A percentile compares a stretch with the other conserved stretches of the same genome.
These are phyloP conservation scores for Exophiala calicioides DNA, from an alignment of 2,329 filamentous ascomycete species.

Conservation along the genomic window DNA sequence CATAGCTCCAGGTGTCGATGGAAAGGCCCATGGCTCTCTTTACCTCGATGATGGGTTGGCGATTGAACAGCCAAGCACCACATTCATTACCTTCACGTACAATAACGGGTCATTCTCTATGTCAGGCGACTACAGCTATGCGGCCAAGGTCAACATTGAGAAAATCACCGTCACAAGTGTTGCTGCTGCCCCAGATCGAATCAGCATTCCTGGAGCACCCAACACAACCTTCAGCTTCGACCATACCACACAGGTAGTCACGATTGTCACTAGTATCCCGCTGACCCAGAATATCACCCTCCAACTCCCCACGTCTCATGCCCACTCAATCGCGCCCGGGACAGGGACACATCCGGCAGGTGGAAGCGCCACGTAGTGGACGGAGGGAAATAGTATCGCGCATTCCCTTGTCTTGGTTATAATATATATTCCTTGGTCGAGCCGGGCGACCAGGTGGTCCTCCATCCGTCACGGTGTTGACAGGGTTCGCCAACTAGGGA, in stretches of 20 bases:
- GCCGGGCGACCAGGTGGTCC: too few species aligned
- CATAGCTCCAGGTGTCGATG: slow-evolving; percentile 64
- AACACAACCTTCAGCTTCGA: slow-evolving; percentile 21
- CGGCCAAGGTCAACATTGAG: slow-evolving; percentile 36
- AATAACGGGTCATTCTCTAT: slow-evolving; percentile 52
- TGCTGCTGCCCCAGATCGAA: slow-evolving; percentile 12
- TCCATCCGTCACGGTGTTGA: not conserved
- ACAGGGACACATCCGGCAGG: not conserved
- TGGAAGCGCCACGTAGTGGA: not conserved
- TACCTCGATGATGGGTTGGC: slow-evolving; percentile 79
- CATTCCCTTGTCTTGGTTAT: too few species aligned
- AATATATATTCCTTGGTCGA: too few species aligned
- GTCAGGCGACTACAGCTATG: slow-evolving; percentile 58
- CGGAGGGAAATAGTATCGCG: too few species aligned
- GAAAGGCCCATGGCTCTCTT: slow-evolving; percentile 65
- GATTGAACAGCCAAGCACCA: slow-evolving; percentile 59
- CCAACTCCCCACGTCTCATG: slow-evolving; percentile 9
- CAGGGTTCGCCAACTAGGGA: not conserved
- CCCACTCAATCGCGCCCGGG: not conserved
- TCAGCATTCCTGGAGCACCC: slow-evolving; percentile 15
- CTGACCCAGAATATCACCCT: slow-evolving; percentile 30
- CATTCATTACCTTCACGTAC: slow-evolving; percentile 63
- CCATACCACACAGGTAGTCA: slow-evolving; percentile 29
- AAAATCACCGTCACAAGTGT: slow-evolving; percentile 38
- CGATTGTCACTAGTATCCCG: slow-evolving; percentile 31